Conservation (phyloP, 192 early-diverging fungal species). For the Chytriomyces sp. region DNA sequence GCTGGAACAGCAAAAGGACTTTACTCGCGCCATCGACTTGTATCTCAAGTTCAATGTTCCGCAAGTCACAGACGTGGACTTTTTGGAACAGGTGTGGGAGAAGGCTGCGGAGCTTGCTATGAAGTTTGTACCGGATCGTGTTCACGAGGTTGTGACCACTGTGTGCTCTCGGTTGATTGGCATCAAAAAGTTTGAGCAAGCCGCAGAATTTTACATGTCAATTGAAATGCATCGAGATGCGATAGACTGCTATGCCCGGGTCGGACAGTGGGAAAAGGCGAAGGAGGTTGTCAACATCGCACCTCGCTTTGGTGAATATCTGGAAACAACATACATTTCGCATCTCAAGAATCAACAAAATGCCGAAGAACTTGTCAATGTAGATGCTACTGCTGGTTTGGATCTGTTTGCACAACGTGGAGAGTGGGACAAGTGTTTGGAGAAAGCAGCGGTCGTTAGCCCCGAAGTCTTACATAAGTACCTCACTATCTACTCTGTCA, state of each 20-base stretch:
- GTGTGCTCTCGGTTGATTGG: constrained; percentile 51
- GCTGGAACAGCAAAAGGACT: constrained; percentile 64
- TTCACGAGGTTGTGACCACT: constrained; percentile 50
- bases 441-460: constrained; percentile 47
- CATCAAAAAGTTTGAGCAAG: constrained; percentile 53
- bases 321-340: constrained; percentile 57
- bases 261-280: constrained; percentile 58
- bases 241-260: constrained; percentile 58
- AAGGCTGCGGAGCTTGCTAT: constrained; percentile 58
- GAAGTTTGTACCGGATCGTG: constrained; percentile 61
- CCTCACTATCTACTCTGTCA: constrained; percentile 39
- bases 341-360: constrained; percentile 57
- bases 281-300: constrained; percentile 51
- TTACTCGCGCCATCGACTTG: constrained; percentile 59
- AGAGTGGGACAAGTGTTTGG: constrained; percentile 67
- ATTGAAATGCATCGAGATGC: constrained; percentile 62
- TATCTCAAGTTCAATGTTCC: constrained; percentile 58
- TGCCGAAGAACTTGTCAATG: constrained; percentile 54
- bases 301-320: constrained; percentile 59
- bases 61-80: constrained; percentile 43
- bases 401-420: constrained; percentile 59
- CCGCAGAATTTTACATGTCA: constrained; percentile 55
- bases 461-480: constrained; percentile 53
- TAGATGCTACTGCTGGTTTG: constrained; percentile 59
- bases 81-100: constrained; percentile 59